phyloP scores from a whole-genome alignment of 2,329 filamentous ascomycete species.

The Hymenoscyphus salicellus region DNA sequence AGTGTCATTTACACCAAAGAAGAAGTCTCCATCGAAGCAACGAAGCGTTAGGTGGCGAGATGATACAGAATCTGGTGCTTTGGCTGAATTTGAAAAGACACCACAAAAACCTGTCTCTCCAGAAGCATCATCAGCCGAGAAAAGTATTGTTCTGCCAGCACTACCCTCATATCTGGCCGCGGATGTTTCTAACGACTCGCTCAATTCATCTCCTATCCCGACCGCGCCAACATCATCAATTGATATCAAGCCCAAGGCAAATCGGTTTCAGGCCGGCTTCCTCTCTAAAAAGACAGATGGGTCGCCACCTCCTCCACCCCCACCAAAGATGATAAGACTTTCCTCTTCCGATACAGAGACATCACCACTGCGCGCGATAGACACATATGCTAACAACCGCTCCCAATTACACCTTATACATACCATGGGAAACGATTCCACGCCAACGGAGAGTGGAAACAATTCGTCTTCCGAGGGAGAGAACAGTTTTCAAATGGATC shows the following conservation, averaged over 20 bases:
- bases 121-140: conserved; percentile 51
- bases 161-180: conserved; percentile 52
- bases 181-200: conserved; percentile 40
- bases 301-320: conserved; percentile 52
- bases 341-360: conserved; percentile 55
- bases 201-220: conserved; percentile 51
- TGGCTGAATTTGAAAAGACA: conserved; percentile 90
- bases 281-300: conserved; percentile 63
- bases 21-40: conserved; percentile 62
- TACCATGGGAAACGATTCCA: conserved; percentile 22
- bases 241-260: conserved; percentile 62
- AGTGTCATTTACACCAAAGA: conserved; percentile 79
- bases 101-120: conserved; percentile 66
- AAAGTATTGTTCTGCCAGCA: conserved; percentile 42
- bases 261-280: conserved; percentile 86
- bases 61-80: conserved; percentile 78
- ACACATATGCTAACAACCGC: conserved; percentile 48
- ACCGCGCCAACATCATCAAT: conserved; percentile 56
- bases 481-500: conserved; percentile 29
- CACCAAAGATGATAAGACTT: conserved; percentile 54
- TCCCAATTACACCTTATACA: conserved; percentile 40
- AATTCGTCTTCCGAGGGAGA: conserved; percentile 37
- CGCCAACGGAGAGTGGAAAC: conserved; percentile 36
- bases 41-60: conserved; percentile 88
- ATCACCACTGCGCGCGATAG: conserved; percentile 54